Base-by-base conservation (phyloP, 2,329 filamentous ascomycete genomes). In the Huntiella decipiens region DNA sequence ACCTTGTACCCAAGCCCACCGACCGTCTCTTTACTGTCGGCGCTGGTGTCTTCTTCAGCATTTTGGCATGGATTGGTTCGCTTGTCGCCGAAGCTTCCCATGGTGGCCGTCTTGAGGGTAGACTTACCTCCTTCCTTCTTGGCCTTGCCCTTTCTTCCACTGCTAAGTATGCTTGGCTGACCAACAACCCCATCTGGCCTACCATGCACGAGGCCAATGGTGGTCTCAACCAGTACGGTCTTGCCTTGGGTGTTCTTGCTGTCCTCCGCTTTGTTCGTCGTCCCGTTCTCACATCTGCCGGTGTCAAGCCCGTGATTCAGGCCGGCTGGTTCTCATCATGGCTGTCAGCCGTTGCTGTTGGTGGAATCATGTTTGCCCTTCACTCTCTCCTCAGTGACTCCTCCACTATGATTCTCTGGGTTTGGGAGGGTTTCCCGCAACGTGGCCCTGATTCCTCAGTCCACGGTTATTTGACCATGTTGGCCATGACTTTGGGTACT, bases 381-480 rank as follows among this genome's bases (percentile, higher is more conserved):
- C 91, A 96, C 59, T 95, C 87, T 1, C 68, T 98, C 7, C 71
- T 98, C 8, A 95, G 91, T 0, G 91, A 98, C 59, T 93, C 87
- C 0, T 96, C 91, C 65, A 98, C 91, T 45, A 96, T 98, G 86
- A 95, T 96, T 48, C 71, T 87, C 12, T 98, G 91, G 91, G 85
- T 85, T 2, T 98, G 91, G 91, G 86, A 95, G 54, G 91, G 91
- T 5, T 98, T 82, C 56, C 91, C 91, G 11, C 74, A 96, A 36
- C 77, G 82, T 43, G 91, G 91, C 5, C 91, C 91, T 2, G 74
- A 91, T 43, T 76, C 86, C 51, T 85, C 79, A 41, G 85, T 86
- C n/a, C 86, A 96, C 56, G 91, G 87, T 45, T 85, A 83, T 55
- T 74, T 80, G 58, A 95, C 86, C 1, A 74, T 95, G 44, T 71